Evolutionary conservation across 1,284 basidiomycete genomes (phyloP), one percentile per base, ranked within the genome.

Genomic region (Hypsizygus ulmarius): DNA sequence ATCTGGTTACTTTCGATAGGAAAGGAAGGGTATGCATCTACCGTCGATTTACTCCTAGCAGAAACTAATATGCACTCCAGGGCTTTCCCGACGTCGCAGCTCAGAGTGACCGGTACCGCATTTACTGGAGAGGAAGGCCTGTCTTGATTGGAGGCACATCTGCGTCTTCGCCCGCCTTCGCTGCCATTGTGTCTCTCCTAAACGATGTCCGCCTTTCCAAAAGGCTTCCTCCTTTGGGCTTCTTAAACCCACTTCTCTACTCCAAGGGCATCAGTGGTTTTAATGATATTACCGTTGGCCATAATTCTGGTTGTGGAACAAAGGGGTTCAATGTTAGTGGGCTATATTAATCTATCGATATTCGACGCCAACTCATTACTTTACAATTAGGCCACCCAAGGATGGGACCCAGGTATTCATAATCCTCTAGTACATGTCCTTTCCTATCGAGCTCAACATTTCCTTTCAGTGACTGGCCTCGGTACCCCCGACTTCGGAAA

Each of bases 171-270:
- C 84, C 83, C 0, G 66, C 78, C 1, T 78, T 81, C 50, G 72
- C 78, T 11, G 74, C 68, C 1, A 66, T 87, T 45, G 67, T 87
- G 1, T 71, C 81, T 1, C 66, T 84, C 38, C 67, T 88, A 47
- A 88, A 87, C 61, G 84, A 87, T 57, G 79, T 71, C 12, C 70
- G 79, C 15, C 62, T 82, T 25, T 63, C 68, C 30, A 59, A 69
- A 10, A 71, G 74, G 0, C 69, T 74, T 42, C 58, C 66, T 14
- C 59, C 80, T 2, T 68, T 84, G 16, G 82, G 81, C 1, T 84
- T 83, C 67, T 65, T 84, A 54, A 84, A 85, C 59, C 81, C 82
- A 3, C 62, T 80, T 12, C 50, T 84, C 10, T 84, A 84, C 58
- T 63, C 67, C 10, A 67, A 62, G 21, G 72, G 67, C 0, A 50